These are phyloP conservation scores for Cymbopogon flexuosus DNA, from an alignment of 202 grass and related monocot genomes.

Conservation along the genomic window DNA sequence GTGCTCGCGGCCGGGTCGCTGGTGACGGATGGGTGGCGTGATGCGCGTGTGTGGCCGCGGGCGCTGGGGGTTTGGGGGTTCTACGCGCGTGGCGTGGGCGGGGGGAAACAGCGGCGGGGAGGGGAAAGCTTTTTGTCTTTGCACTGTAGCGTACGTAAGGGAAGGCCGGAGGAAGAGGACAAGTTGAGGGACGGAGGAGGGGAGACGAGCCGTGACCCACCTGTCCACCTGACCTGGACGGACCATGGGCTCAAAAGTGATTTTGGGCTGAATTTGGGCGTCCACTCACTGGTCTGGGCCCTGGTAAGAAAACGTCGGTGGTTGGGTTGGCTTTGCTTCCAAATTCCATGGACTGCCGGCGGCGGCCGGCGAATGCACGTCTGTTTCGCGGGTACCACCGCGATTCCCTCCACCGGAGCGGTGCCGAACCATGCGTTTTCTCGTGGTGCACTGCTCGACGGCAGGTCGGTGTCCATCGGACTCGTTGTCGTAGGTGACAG, in stretches of 20 bases:
- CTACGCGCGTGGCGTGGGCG: neutral
- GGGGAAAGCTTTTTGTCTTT: constrained; percentile 17
- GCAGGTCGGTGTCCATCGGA: neutral
- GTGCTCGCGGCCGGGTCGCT: constrained; percentile 12
- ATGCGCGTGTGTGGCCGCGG: neutral
- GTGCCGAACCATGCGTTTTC: constrained; percentile 1
- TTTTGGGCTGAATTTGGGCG: neutral
- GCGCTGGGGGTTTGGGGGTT: constrained; percentile 29
- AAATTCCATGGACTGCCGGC: neutral
- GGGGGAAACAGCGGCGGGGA: neutral
- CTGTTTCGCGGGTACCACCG: neutral
- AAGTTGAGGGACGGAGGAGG: neutral
- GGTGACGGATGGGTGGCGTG: constrained; percentile 1
- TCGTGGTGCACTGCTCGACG: neutral
- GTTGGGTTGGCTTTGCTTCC: neutral
- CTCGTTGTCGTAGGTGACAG: constrained; percentile 23
- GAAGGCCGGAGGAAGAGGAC: constrained; percentile 34
- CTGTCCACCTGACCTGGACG: neutral
- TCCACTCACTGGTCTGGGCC: neutral
- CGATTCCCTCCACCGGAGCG: neutral
- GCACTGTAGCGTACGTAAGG: constrained; percentile 32
- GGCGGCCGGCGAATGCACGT: neutral
- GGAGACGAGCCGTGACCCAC: neutral
- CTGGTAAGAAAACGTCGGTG: neutral
- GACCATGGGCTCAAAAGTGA: neutral